Conservation (phyloP, 306 rosid genomes). For the Vachellia pachyceras region DNA sequence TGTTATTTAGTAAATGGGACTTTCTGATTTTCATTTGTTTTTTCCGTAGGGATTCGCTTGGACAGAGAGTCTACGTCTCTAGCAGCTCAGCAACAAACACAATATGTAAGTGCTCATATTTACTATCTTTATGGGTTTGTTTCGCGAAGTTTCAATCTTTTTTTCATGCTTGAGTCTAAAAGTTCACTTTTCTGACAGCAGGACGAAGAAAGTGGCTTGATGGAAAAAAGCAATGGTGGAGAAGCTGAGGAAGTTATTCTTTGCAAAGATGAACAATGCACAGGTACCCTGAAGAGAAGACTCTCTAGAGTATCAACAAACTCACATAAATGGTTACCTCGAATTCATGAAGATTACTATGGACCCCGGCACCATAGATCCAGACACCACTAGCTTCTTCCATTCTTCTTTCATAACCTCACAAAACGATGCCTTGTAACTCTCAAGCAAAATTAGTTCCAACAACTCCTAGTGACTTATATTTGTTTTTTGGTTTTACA, state of each 20-base stretch:
- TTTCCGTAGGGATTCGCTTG: constrained; percentile 72
- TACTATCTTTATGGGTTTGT: constrained; percentile 21
- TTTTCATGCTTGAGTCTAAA: constrained; percentile 4
- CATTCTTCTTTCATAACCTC: constrained; percentile 12
- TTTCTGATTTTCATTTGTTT: constrained; percentile 25
- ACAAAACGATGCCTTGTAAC: constrained; percentile 14
- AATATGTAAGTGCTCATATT: constrained; percentile 45
- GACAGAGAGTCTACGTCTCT: constrained; percentile 49
- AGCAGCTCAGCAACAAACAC: constrained; percentile 44
- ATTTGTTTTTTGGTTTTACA: neutral
- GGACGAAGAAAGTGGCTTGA: constrained; percentile 44
- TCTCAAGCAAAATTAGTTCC: constrained; percentile 28
- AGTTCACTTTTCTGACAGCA: constrained; percentile 37
- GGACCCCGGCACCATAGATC: constrained; percentile 72
- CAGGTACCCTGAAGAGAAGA: constrained; percentile 73
- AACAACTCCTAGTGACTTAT: constrained; percentile 14
- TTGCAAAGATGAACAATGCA: constrained; percentile 55
- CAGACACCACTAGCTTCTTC: constrained; percentile 55
- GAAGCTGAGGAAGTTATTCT: constrained; percentile 35
- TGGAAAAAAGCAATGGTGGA: constrained; percentile 30
- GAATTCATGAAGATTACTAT: constrained; percentile 77
- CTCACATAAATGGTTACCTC: constrained; percentile 59
- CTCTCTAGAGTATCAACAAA: constrained; percentile 59
- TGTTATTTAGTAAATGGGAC: neutral
- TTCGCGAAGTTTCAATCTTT: neutral